Percentiles rank a stretch among this genome's conserved stretches.
phyloP scores from a whole-genome alignment of 2,329 filamentous ascomycete genomes.

The Fusarium circinatum region DNA sequence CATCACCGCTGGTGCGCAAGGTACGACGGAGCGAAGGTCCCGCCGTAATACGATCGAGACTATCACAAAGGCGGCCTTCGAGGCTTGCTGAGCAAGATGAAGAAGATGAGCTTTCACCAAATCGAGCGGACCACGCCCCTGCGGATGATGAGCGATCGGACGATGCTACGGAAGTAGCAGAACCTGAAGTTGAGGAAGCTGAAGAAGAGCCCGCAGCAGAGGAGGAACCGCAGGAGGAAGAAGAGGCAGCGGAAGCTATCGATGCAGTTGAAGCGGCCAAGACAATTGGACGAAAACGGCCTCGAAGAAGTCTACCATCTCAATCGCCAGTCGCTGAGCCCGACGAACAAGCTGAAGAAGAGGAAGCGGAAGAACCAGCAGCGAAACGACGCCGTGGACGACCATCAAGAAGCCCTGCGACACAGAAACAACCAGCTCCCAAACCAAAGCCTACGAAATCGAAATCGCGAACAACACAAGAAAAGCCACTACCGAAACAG shows the following conservation, averaged over 20 bases:
- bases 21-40: conserved; percentile 49
- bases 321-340: conserved; percentile 57
- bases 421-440: conserved; percentile 52
- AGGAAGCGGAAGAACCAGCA: conserved; percentile 44
- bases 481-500: conserved; percentile 38
- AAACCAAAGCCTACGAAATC: conserved; percentile 36
- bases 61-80: conserved; percentile 38
- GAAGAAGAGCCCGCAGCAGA: conserved; percentile 39
- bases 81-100: conserved; percentile 35
- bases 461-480: conserved; percentile 31
- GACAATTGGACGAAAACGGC: conserved; percentile 56
- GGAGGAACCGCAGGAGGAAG: conserved; percentile 35
- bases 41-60: conserved; percentile 47
- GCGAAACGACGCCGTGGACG: conserved; percentile 53
- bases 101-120: conserved; percentile 50
- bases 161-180: not conserved
- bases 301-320: conserved; percentile 50
- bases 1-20: conserved; percentile 58
- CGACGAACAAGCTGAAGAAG: conserved; percentile 42
- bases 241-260: conserved; percentile 55
- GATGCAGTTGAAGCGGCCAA: conserved; percentile 55
- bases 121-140: conserved; percentile 20
- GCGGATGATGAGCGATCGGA: conserved; percentile 27
- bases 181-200: not conserved
- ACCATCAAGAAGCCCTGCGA: conserved; percentile 53